Conservation (phyloP, 2,329 filamentous ascomycete genomes). For the Talaromyces marneffei region DNA sequence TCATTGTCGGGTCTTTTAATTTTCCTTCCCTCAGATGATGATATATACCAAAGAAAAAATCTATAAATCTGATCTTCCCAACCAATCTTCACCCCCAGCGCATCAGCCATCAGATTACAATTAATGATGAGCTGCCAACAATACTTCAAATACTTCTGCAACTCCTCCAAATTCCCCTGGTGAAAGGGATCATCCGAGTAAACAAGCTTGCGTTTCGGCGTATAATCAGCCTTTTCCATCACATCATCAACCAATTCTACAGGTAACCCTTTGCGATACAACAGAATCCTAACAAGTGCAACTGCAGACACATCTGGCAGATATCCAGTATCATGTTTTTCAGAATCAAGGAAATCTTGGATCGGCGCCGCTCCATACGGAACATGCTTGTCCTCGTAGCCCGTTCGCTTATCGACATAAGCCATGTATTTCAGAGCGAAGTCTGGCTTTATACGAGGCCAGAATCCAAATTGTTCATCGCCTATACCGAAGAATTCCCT, state of each 20-base stretch:
- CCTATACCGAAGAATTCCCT: conserved; percentile 3
- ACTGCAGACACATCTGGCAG: background rate
- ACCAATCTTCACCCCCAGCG: conserved; percentile 16
- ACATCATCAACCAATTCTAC: background rate
- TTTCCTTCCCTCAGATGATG: background rate
- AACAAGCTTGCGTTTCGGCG: background rate
- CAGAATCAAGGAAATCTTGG: background rate
- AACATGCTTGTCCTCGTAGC: background rate
- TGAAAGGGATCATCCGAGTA: conserved; percentile 15
- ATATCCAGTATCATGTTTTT: background rate
- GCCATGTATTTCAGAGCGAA: background rate
- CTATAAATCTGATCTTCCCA: conserved; percentile 9
- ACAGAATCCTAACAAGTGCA: background rate
- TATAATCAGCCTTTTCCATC: conserved; percentile 1
- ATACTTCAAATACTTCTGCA: conserved; percentile 23
- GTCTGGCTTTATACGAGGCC: background rate
- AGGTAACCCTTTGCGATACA: background rate
- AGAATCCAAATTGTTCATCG: background rate
- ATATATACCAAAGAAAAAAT: background rate
- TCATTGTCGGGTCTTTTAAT: no score
- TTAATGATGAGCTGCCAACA: conserved; percentile 25
- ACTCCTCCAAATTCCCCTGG: conserved; percentile 17
- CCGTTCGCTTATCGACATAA: no score
- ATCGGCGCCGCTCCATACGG: conserved; percentile 3
- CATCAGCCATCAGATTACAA: conserved; percentile 22